Percentiles rank a stretch among this genome's conserved stretches.
phyloP scores from a whole-genome alignment of 306 rosid genomes.

The Acacia melanoxylon region DNA sequence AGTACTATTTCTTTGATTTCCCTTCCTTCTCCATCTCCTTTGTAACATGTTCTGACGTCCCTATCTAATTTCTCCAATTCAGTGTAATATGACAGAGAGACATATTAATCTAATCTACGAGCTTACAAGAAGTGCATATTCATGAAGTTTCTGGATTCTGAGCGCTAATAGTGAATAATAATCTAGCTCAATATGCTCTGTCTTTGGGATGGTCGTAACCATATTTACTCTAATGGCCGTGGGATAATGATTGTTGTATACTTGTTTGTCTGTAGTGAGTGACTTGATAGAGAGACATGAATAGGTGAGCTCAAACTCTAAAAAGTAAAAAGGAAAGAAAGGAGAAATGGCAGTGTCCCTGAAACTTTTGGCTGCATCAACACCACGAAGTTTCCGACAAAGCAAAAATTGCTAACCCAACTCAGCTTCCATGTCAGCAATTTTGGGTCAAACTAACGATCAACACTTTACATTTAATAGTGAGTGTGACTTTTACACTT shows the following conservation, averaged over 20 bases:
- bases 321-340: not conserved
- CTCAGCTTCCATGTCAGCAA: too few species aligned
- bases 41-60: slow-evolving; percentile 24
- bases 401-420: not conserved
- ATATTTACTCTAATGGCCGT: not conserved
- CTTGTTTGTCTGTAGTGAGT: not conserved
- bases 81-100: not conserved
- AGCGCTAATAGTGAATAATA: not conserved
- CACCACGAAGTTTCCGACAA: slow-evolving; percentile 9
- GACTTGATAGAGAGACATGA: not conserved
- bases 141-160: not conserved
- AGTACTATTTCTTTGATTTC: not conserved
- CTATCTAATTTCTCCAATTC: not conserved
- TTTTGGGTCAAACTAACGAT: too few species aligned
- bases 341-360: not conserved
- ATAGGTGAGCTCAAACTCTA: not conserved
- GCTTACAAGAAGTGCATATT: not conserved
- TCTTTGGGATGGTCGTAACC: not conserved
- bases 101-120: not conserved
- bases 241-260: not conserved
- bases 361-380: slow-evolving; percentile 23
- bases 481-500: too few species aligned
- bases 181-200: not conserved
- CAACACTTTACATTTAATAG: too few species aligned
- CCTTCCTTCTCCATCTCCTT: not conserved